Evolutionary conservation across 2,329 filamentous ascomycete species (phyloP).

Genomic region (Cercospora janseana): DNA sequence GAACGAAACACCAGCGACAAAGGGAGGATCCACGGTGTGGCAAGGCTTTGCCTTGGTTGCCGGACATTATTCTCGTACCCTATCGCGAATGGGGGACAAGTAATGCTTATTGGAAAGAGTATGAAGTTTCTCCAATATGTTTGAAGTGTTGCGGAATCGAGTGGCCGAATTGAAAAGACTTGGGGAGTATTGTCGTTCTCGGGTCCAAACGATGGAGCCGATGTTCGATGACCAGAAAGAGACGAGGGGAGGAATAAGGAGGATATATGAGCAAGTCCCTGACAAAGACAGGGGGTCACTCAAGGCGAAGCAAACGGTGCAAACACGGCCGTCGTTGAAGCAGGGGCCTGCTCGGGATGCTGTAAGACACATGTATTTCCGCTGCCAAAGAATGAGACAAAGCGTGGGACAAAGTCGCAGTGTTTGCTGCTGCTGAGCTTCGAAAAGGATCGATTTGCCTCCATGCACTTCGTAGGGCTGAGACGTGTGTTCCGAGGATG

Average conservation of each 20-base stretch:
- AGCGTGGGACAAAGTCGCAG: no score
- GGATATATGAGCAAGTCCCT: not conserved
- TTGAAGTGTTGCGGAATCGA: not conserved
- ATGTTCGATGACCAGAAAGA: not conserved
- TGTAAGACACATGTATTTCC: no score
- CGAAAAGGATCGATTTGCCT: no score
- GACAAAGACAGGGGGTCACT: not conserved
- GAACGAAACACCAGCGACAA: not conserved
- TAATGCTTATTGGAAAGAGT: not conserved
- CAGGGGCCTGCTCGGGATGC: no score
- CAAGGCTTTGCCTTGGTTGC: not conserved
- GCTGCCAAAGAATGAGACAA: no score
- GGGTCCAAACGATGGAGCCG: slow-evolving; percentile 1
- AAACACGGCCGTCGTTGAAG: no score
- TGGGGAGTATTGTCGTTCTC: not conserved
- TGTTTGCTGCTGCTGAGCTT: no score
- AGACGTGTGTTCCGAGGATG: no score
- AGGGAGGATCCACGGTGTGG: not conserved
- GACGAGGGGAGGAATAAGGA: not conserved
- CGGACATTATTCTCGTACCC: not conserved
- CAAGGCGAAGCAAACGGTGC: not conserved
- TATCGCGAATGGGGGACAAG: not conserved
- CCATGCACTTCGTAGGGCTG: no score
- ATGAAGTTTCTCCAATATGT: no score
- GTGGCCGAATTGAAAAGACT: not conserved